A percentile compares a stretch with the other conserved stretches of the same genome.
phyloP scores from a whole-genome alignment of 345 rosid species.

The Angophora floribunda region DNA sequence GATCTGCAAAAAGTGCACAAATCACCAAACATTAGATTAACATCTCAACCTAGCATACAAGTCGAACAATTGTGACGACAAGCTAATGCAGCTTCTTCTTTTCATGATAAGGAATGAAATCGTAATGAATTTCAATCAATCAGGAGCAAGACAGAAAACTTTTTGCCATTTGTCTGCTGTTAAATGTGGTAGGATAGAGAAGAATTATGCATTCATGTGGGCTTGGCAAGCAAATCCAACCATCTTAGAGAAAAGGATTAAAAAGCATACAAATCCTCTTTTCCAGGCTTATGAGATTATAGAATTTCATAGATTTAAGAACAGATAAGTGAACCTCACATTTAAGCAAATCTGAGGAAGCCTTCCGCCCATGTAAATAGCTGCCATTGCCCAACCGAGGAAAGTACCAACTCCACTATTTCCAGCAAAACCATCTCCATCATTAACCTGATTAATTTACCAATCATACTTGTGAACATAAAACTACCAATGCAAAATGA shows the following conservation, averaged over 20 bases:
- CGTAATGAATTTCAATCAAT: background rate
- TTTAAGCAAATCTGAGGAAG: constrained; percentile 83
- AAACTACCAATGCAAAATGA: background rate
- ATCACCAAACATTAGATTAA: background rate
- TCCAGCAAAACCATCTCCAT: constrained; percentile 17
- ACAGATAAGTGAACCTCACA: constrained; percentile 23
- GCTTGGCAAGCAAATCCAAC: background rate
- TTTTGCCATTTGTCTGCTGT: background rate
- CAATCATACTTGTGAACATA: background rate
- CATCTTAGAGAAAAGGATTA: background rate
- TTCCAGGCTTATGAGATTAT: background rate
- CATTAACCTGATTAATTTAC: constrained; percentile 29
- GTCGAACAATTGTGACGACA: background rate
- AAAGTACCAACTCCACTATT: constrained; percentile 33
- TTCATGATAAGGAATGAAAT: background rate
- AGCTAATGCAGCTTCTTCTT: background rate
- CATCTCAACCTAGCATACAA: background rate
- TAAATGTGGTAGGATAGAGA: background rate
- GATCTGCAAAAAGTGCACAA: constrained; percentile 35
- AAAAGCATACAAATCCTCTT: background rate
- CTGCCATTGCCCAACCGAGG: constrained; percentile 88
- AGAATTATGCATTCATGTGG: background rate
- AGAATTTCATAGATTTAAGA: background rate
- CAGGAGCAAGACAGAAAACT: background rate
- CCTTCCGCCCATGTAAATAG: constrained; percentile 86